Base-by-base conservation (phyloP, 1,284 basidiomycete genomes). In the Pseudozyma sp. region DNA sequence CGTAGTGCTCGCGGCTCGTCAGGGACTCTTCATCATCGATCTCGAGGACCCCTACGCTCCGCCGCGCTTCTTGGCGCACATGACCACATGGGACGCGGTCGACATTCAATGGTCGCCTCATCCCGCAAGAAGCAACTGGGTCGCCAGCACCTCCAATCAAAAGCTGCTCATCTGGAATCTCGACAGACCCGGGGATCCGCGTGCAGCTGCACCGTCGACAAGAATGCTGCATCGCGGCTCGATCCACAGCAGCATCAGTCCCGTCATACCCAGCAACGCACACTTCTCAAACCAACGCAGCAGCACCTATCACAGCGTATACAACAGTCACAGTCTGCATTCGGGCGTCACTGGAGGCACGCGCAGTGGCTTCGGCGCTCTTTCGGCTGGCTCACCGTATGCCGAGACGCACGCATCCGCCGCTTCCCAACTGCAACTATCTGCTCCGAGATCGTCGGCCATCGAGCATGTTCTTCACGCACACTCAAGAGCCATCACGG, bases 151-250 rank as follows among this genome's bases (percentile, higher is more conserved):
- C 0, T 96, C 93, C 0, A 93, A 92, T 50, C 94, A 97, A 84
- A 97, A 97, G 84, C 89, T 97, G 87, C 88, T 99, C 7, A 93
- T 99, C 65, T 99, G 96, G 96, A 97, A 99, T 81, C 88, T 99
- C 1, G 87, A 88, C 42, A 59, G 82, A 5, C 81, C 81, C 6
- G 60, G 67, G 7, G 72, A 75, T 42, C 67, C 72, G 3, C 42
- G 72, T 11, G 63, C 68, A 7, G 72, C 64, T 5, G 50, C 72
- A 4, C 56, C 59, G 0, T 35, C 60, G 16, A 51, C 68, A 1
- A 47, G 63, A 30, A 54, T 69, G 52, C 53, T 60, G 5, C 68
- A 63, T 34, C 58, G 60, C 5, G 57, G 57, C n/a, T 69, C 68
- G 3, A 57, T 69, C 17, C 63, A 62, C 24, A 59, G 59, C 57